Conservation (phyloP, 1,139 yeast species). For the Yamadazyma friedrichii region DNA sequence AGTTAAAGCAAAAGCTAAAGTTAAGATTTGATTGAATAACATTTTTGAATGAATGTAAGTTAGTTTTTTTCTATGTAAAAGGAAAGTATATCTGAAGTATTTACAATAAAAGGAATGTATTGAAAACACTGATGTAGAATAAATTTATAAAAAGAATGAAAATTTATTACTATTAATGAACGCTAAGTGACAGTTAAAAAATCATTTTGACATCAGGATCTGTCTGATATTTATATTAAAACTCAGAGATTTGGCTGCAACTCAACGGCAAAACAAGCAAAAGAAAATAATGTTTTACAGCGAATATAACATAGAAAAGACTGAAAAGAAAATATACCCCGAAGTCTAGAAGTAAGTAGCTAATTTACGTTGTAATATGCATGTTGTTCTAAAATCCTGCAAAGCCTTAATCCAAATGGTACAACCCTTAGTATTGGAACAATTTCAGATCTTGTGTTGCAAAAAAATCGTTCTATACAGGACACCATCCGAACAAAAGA, state of each 20-base stretch:
- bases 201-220: too few relatives aligned
- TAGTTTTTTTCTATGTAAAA: too few relatives aligned
- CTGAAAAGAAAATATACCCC: neutral
- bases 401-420: too few relatives aligned
- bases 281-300: neutral
- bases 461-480: neutral
- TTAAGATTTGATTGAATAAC: constrained; percentile 18
- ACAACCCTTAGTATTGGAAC: too few relatives aligned
- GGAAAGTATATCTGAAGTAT: too few relatives aligned
- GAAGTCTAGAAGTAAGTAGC: neutral
- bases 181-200: constrained; percentile 1
- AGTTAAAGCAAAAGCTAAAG: constrained; percentile 20
- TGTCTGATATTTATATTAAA: too few relatives aligned
- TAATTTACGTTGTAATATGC: too few relatives aligned
- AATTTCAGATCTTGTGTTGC: neutral
- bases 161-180: constrained; percentile 1
- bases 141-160: constrained; percentile 1
- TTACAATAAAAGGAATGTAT: constrained; percentile 6
- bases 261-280: neutral
- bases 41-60: constrained; percentile 10
- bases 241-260: neutral
- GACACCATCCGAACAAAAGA: too few relatives aligned
- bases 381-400: neutral
- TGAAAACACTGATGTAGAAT: neutral
- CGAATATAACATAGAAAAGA: neutral